A percentile compares a stretch with the other conserved stretches of the same genome.
These are phyloP conservation scores for Mycena belliarum DNA, from an alignment of 768 basidiomycete genomes.

Conservation along the genomic window DNA sequence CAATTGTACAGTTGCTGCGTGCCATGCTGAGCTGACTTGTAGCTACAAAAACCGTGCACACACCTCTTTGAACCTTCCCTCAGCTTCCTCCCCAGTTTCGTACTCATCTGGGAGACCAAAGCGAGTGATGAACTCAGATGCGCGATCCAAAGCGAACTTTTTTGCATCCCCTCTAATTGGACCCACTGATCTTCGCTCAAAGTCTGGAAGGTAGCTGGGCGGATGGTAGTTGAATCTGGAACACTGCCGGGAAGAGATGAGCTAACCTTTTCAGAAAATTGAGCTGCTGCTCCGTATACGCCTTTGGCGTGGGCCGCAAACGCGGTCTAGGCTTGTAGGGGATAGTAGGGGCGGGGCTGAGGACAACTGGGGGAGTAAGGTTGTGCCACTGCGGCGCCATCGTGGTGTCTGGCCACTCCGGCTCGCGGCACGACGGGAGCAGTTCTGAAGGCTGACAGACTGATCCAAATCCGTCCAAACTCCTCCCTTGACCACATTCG, in stretches of 20 bases:
- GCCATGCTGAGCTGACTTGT: conserved; percentile 14
- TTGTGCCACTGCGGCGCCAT: too few species aligned
- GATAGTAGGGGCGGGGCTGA: too few species aligned
- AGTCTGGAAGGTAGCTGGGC: conserved; percentile 50
- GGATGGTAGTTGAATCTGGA: conserved; percentile 9
- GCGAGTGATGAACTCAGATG: conserved; percentile 57
- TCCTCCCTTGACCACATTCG: not conserved
- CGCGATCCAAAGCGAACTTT: conserved; percentile 65
- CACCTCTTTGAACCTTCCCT: conserved; percentile 64
- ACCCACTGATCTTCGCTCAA: conserved; percentile 59
- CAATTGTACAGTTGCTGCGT: conserved; percentile 71
- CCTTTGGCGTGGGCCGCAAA: conserved; percentile 9
- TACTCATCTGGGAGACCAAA: conserved; percentile 62
- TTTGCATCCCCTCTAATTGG: conserved; percentile 68
- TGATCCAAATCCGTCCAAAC: not conserved
- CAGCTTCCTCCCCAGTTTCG: conserved; percentile 55
- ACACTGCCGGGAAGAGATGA: not conserved
- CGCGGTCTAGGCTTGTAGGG: conserved; percentile 5
- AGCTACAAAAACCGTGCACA: conserved; percentile 11
- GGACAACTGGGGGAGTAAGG: too few species aligned
- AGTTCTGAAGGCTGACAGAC: not conserved
- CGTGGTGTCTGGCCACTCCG: not conserved
- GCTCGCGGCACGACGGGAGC: not conserved
- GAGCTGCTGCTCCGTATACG: conserved; percentile 17
- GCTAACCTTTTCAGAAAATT: conserved; percentile 12